Evolutionary conservation across 306 rosid species (phyloP), one percentile per base, ranked within the genome.

Genomic region (Betula pendula): DNA sequence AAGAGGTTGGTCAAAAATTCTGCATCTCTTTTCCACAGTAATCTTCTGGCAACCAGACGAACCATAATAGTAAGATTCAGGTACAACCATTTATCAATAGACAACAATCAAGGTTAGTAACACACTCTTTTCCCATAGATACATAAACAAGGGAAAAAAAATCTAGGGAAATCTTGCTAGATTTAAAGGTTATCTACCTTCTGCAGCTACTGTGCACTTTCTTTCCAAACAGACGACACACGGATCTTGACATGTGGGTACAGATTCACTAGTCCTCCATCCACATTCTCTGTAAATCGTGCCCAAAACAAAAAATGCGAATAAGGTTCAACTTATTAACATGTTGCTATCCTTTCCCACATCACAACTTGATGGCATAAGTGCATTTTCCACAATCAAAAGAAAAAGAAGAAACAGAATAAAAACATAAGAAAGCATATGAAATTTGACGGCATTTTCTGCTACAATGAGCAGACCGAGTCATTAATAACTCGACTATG

Each of bases 181-280:
- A 74, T 40, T 76, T 49, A 67, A 72, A 73, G 79, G 70, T 25
- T 29, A 65, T 70, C 8, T 90, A 95, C 99, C 99, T 95, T 91
- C 89, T 9, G 92, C 99, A 75, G 96, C 91, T 17, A 95, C 97
- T 35, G 89, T 84, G 77, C 99, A 95, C 73, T 85, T 84, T 79
- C 97, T 89, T 87, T 95, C 99, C 84, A 95, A 84, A 83, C 99
- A 95, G 67, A 95, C 99, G 29, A 92, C 95, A 56, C 99, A 95
- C 44, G 96, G 99, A 82, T 95, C 97, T 70, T 80, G 82, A 81
- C 96, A 88, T 58, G 88, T n/a, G 11, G 86, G 83, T 84, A 86
- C 73, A 72, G 90, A 75, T 50, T 87, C 96, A 73, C n/a, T 81
- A 38, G 86, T 78, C 81, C 84, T 83, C 99, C 99, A 95, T 70